Base-by-base conservation (phyloP, 2,329 filamentous ascomycete genomes). In the Ophiobolus disseminans region DNA sequence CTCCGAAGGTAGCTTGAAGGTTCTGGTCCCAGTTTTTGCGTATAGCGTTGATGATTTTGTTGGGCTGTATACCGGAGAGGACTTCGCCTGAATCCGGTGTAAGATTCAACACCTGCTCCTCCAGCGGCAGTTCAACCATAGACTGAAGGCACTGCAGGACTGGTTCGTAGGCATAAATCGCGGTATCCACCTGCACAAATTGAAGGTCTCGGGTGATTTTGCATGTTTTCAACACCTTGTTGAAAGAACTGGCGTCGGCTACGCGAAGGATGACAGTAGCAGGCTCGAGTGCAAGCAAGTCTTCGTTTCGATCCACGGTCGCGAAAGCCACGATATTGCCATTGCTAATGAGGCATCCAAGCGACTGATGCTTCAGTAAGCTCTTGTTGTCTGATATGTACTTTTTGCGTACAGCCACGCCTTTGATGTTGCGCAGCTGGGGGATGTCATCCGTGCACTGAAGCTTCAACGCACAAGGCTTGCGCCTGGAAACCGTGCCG, bases 151-250 rank as follows among this genome's bases (percentile, higher is more conserved):
- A 78, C 38, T 79, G 69, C 4, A 91, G 65, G 1, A 91, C 78
- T 0, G 88, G 88, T 44, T 89, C 84, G 45, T 85, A 89, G 0
- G 87, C 84, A 62, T 90, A 91, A 0, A 86, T 78, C 0, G 87
- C 77, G 0, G 87, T 86, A 32, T 88, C 81, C 0, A 90, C 81
- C 2, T 85, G 69, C 0, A 86, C 65, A 35, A 90, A 85, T 3
- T 73, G 60, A 10, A 81, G 60, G 16, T 72, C 26, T 20, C 53
- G 37, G 0, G 66, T 55, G 1, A 21, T 17, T 30, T 65, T 70
- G 38, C 60, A 63, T 2, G 50, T 40, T 20, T 73, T 32, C 0
- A 90, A 60, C 0, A 80, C 74, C 6, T 78, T 78, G 0, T 69
- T 62, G 1, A 87, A 54, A 0, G 78, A 77, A 0, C 64, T 52